These are phyloP conservation scores for Allium sativum DNA, from an alignment of 106 monocot species.

Conservation along the genomic window DNA sequence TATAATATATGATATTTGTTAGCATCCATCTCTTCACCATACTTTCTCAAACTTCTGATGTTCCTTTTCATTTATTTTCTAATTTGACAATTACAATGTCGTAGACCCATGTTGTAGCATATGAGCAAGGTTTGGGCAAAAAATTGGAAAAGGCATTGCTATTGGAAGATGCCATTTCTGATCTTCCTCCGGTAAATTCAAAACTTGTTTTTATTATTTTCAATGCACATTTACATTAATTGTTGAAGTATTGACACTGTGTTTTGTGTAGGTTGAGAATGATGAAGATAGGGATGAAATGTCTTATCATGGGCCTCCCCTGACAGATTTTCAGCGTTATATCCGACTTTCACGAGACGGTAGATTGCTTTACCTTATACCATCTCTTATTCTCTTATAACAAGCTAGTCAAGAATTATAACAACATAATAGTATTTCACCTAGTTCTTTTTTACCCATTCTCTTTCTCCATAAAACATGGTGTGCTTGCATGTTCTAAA, in stretches of 20 bases:
- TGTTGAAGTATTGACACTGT: not conserved
- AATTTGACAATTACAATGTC: too few relatives aligned
- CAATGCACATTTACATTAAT: not conserved
- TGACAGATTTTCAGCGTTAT: conserved; percentile 14
- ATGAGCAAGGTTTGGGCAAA: conserved; percentile 30
- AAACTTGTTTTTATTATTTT: not conserved
- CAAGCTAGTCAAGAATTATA: too few relatives aligned
- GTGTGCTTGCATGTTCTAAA: too few relatives aligned
- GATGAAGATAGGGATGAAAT: conserved; percentile 21
- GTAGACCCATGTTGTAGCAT: conserved; percentile 53
- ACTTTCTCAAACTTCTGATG: not conserved
- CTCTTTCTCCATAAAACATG: too few relatives aligned
- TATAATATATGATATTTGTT: not conserved
- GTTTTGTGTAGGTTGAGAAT: conserved; percentile 11
- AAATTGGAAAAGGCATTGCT: conserved; percentile 31
- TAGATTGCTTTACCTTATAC: not conserved
- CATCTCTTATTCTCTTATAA: too few relatives aligned
- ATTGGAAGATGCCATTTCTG: conserved; percentile 62
- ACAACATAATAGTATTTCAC: too few relatives aligned
- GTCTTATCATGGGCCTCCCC: conserved; percentile 5
- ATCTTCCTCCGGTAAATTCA: conserved; percentile 28
- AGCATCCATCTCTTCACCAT: too few relatives aligned
- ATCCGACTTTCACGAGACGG: conserved; percentile 12
- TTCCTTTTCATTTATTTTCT: not conserved
- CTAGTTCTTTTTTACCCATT: too few relatives aligned